Percentiles rank a stretch among this genome's conserved stretches.
Evolutionary conservation across 2,329 filamentous ascomycete genomes (phyloP).

Genomic region (Byssothecium circinans): DNA sequence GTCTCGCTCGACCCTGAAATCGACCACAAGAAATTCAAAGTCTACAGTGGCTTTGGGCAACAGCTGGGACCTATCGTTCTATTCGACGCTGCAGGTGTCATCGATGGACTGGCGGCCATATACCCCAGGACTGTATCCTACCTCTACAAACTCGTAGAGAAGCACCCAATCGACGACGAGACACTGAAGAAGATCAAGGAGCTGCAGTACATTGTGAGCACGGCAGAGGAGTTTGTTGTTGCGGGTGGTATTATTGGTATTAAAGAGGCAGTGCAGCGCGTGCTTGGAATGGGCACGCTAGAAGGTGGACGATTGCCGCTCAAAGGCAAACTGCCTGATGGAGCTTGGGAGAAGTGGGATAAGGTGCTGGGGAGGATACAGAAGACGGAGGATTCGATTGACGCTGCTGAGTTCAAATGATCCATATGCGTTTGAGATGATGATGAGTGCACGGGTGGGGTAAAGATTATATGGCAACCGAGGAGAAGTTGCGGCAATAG

Average conservation of each 20-base stretch:
- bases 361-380: constrained; percentile 36
- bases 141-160: constrained; percentile 56
- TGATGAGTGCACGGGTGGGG: background rate
- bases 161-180: constrained; percentile 37
- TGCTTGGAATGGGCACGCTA: constrained; percentile 61
- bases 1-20: constrained; percentile 62
- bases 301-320: constrained; percentile 64
- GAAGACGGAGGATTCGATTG: constrained; percentile 33
- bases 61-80: constrained; percentile 65
- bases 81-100: constrained; percentile 65
- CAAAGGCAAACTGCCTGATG: constrained; percentile 59
- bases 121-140: constrained; percentile 64
- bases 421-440: background rate
- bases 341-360: constrained; percentile 56
- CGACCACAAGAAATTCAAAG: constrained; percentile 60
- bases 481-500: too few relatives aligned
- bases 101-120: constrained; percentile 67
- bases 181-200: constrained; percentile 54
- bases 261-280: constrained; percentile 63
- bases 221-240: constrained; percentile 64
- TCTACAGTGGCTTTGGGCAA: constrained; percentile 67
- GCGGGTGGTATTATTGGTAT: constrained; percentile 65
- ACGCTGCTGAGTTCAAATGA: constrained; percentile 24
- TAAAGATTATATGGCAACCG: too few relatives aligned
- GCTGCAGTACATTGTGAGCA: constrained; percentile 63